Conservation (phyloP, 768 basidiomycete genomes). For the Podaxis carcinomalis region DNA sequence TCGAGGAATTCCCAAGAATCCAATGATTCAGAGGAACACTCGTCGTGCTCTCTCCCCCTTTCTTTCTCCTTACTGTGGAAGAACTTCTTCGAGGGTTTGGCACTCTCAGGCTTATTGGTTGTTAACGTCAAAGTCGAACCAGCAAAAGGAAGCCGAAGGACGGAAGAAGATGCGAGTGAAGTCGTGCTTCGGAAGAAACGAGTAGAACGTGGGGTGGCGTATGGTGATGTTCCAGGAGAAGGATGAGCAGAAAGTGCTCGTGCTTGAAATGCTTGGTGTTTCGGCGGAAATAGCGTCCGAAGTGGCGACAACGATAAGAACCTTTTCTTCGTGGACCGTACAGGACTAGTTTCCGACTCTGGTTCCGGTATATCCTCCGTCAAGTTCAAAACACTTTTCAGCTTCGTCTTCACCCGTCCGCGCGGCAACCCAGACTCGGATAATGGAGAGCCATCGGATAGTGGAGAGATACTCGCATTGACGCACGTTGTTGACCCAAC, state of each 20-base stretch:
- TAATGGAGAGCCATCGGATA: not conserved
- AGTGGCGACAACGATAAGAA: conserved; percentile 43
- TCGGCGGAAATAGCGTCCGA: conserved; percentile 40
- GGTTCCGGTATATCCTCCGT: not conserved
- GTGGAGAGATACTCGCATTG: not conserved
- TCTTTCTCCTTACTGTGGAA: conserved; percentile 36
- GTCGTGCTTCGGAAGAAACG: conserved; percentile 41
- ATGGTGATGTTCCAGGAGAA: conserved; percentile 33
- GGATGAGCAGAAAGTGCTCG: conserved; percentile 40
- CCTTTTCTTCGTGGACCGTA: conserved; percentile 27
- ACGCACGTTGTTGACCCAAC: conserved; percentile 1
- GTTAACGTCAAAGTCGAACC: conserved; percentile 17
- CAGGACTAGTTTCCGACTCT: conserved; percentile 3
- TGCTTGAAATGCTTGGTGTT: conserved; percentile 23
- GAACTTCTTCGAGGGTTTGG: conserved; percentile 27
- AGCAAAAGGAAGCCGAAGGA: conserved; percentile 24
- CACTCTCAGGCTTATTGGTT: conserved; percentile 27
- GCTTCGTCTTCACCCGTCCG: not conserved
- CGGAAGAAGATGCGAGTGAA: conserved; percentile 38
- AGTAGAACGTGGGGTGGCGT: conserved; percentile 29
- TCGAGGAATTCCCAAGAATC: conserved; percentile 46
- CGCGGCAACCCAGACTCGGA: not conserved
- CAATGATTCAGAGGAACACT: conserved; percentile 5
- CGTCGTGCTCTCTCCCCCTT: conserved; percentile 23
- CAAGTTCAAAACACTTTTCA: not conserved